Evolutionary conservation across 495 filamentous ascomycete species (phyloP).

Genomic region (Darksidea phi): DNA sequence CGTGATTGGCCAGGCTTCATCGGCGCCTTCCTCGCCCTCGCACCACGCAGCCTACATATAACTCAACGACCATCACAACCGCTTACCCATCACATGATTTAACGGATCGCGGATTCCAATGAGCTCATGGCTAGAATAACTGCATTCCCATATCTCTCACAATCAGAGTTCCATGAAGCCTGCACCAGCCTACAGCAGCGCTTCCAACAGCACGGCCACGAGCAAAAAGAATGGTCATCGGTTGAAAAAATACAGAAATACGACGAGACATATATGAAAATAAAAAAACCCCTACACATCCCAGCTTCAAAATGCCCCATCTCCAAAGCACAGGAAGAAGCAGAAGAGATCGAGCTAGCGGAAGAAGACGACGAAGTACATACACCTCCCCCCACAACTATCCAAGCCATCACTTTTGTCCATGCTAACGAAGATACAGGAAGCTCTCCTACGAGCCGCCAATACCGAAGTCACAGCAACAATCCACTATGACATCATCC

Average conservation of each 20-base stretch:
- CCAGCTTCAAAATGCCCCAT: neutral
- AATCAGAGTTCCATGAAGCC: neutral
- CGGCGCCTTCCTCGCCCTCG: no score
- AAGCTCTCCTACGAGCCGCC: slow-evolving; percentile 2
- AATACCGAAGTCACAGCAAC: neutral
- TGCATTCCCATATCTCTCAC: slow-evolving; percentile 1
- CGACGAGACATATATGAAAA: neutral
- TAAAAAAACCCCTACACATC: neutral
- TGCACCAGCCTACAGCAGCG: neutral
- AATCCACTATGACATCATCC: slow-evolving; percentile 28
- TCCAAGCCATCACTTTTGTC: no score
- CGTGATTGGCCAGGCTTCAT: no score
- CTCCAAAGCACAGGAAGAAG: neutral
- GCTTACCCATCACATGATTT: no score
- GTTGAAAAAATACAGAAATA: neutral
- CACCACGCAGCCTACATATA: no score
- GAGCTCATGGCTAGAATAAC: neutral
- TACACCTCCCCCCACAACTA: no score
- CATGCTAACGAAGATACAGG: no score
- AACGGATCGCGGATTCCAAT: no score
- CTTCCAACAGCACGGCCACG: neutral
- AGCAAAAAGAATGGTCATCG: neutral
- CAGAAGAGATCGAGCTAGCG: slow-evolving; percentile 10
- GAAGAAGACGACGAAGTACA: slow-evolving; percentile 4
- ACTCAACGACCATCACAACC: no score